Evolutionary conservation across 2,329 filamentous ascomycete genomes (phyloP).

Genomic region (Trichoderma sp.): DNA sequence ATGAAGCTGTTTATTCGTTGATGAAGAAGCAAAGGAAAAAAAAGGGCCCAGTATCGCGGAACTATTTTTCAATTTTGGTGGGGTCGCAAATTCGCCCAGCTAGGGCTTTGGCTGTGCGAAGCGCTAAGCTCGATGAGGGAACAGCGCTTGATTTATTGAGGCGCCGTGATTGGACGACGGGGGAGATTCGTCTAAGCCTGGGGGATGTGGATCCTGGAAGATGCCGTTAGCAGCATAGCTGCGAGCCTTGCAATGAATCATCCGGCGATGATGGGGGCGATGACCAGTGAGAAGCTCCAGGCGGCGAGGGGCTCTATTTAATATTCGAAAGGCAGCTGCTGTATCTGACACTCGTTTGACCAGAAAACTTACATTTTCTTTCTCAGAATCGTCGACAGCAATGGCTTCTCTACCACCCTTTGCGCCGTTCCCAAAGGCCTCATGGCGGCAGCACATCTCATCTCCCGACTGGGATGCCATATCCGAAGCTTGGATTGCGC

Average conservation of each 20-base stretch:
- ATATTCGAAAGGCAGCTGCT: not conserved
- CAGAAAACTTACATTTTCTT: not conserved
- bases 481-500: conserved; percentile 72
- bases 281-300: conserved; percentile 19
- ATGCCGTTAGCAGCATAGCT: not conserved
- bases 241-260: conserved; percentile 27
- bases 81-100: conserved; percentile 16
- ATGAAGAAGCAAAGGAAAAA: conserved; percentile 15
- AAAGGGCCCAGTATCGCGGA: conserved; percentile 23
- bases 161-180: conserved; percentile 25
- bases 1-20: conserved; percentile 54
- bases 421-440: conserved; percentile 72
- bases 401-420: conserved; percentile 62
- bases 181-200: not conserved
- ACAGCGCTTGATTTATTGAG: not conserved
- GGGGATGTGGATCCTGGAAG: not conserved
- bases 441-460: conserved; percentile 66
- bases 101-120: conserved; percentile 29
- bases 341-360: not conserved
- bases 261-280: conserved; percentile 27
- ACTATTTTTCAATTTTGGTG: conserved; percentile 28
- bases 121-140: conserved; percentile 28
- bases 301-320: not conserved
- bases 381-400: not conserved
- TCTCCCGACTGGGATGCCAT: conserved; percentile 75